These are phyloP conservation scores for Spergularia azorica DNA, from an alignment of 179 eudicot genomes.

Conservation along the genomic window DNA sequence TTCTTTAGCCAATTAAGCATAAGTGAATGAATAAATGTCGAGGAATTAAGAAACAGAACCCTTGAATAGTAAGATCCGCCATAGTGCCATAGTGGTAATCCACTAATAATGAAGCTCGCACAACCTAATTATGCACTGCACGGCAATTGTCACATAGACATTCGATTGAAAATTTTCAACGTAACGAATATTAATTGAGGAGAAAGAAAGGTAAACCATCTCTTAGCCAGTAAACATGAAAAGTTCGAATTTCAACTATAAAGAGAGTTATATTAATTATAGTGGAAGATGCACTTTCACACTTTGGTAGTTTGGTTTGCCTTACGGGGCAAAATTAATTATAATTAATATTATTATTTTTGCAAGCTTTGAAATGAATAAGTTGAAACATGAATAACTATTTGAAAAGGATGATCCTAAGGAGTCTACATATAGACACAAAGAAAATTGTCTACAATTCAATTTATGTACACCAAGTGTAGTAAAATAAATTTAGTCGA, in stretches of 20 bases:
- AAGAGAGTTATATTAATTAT: not conserved
- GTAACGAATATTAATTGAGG: not conserved
- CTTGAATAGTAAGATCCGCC: slow-evolving; percentile 19
- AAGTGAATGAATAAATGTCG: slow-evolving; percentile 15
- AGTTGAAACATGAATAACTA: too few relatives aligned
- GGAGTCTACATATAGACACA: too few relatives aligned
- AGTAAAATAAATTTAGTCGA: too few relatives aligned
- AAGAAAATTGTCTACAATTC: too few relatives aligned
- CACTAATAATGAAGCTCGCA: slow-evolving; percentile 9
- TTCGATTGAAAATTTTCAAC: not conserved
- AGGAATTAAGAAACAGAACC: slow-evolving; percentile 23
- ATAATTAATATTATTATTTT: too few relatives aligned
- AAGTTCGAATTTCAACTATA: not conserved
- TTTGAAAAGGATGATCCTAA: too few relatives aligned
- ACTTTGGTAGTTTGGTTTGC: not conserved
- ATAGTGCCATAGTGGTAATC: not conserved
- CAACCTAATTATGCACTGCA: not conserved
- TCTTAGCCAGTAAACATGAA: not conserved
- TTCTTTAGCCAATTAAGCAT: not conserved
- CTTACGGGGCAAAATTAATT: not conserved
- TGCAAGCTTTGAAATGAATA: too few relatives aligned
- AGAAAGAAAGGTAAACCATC: not conserved
- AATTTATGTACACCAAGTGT: too few relatives aligned
- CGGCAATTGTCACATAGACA: not conserved
- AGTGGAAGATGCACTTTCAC: slow-evolving; percentile 8